Evolutionary conservation across 2,329 filamentous ascomycete species (phyloP).

Genomic region (Helotiales sp.): DNA sequence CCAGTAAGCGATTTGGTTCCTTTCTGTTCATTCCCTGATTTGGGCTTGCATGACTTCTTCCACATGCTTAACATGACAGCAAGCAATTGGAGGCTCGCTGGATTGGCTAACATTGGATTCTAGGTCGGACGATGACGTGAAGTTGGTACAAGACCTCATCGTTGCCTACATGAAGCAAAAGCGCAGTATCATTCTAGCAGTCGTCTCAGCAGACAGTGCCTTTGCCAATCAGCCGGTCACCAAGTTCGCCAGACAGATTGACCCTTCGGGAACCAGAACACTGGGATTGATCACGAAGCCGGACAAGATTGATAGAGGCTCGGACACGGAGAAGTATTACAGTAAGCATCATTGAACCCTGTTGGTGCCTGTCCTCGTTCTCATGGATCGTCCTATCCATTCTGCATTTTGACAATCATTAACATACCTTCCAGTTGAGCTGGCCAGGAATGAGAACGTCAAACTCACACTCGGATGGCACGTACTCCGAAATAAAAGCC

Average conservation of each 20-base stretch:
- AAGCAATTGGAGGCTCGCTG: background rate
- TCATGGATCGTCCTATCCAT: too few relatives aligned
- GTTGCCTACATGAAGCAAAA: conserved; percentile 46
- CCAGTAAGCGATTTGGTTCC: conserved; percentile 42
- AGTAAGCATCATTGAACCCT: too few relatives aligned
- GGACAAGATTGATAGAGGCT: conserved; percentile 44
- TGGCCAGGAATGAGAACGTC: conserved; percentile 47
- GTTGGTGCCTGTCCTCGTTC: too few relatives aligned
- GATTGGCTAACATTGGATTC: background rate
- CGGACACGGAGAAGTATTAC: conserved; percentile 44
- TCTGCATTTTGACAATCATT: too few relatives aligned
- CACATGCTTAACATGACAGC: too few relatives aligned
- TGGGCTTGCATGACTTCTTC: too few relatives aligned
- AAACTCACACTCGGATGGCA: conserved; percentile 53
- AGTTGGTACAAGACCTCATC: conserved; percentile 25
- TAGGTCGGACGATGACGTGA: conserved; percentile 32
- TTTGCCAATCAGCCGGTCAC: conserved; percentile 47
- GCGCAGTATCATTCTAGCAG: conserved; percentile 50
- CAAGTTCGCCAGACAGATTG: conserved; percentile 42
- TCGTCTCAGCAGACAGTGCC: conserved; percentile 49
- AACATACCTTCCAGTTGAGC: conserved; percentile 29
- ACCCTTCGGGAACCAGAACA: conserved; percentile 41
- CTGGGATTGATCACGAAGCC: conserved; percentile 53
- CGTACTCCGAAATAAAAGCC: conserved; percentile 50
- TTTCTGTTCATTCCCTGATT: background rate